Conservation (phyloP, 1,139 yeast species). For the Kodamaea derodonti region DNA sequence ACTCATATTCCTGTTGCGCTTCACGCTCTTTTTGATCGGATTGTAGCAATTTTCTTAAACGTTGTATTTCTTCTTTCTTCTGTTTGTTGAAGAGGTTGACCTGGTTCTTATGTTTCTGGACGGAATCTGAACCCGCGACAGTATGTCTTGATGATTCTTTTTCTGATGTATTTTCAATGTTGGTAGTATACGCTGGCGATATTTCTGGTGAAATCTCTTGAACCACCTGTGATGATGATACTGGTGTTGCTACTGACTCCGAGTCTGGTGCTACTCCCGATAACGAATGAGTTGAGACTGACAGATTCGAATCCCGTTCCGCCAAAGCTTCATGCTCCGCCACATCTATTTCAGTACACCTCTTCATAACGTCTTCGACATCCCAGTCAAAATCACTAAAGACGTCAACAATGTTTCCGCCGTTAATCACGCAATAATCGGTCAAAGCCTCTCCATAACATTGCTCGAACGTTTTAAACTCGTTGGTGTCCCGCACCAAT, state of each 20-base stretch:
- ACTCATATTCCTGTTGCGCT: slow-evolving; percentile 9
- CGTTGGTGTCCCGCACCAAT: slow-evolving; percentile 41
- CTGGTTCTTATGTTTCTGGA: slow-evolving; percentile 26
- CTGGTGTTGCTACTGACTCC: background rate
- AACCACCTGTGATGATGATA: background rate
- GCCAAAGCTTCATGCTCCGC: no score
- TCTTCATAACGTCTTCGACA: background rate
- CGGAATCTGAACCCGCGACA: slow-evolving; percentile 8
- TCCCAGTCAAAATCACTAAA: slow-evolving; percentile 16
- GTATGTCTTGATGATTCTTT: background rate
- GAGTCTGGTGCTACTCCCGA: no score
- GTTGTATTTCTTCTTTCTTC: slow-evolving; percentile 45
- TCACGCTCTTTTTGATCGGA: slow-evolving; percentile 49
- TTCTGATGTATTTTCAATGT: no score
- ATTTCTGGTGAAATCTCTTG: background rate
- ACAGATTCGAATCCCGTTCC: no score
- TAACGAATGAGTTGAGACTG: no score
- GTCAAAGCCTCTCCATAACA: slow-evolving; percentile 45
- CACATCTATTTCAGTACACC: no score
- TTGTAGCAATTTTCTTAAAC: slow-evolving; percentile 48
- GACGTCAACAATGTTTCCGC: slow-evolving; percentile 43
- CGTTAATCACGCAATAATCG: slow-evolving; percentile 44
- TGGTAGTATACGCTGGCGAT: no score
- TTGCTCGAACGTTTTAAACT: slow-evolving; percentile 47
- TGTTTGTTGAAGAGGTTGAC: slow-evolving; percentile 1